Evolutionary conservation across 192 early-diverging fungal species (phyloP), one percentile per base, ranked within the genome.

Genomic region (Umbelopsis sp.): DNA sequence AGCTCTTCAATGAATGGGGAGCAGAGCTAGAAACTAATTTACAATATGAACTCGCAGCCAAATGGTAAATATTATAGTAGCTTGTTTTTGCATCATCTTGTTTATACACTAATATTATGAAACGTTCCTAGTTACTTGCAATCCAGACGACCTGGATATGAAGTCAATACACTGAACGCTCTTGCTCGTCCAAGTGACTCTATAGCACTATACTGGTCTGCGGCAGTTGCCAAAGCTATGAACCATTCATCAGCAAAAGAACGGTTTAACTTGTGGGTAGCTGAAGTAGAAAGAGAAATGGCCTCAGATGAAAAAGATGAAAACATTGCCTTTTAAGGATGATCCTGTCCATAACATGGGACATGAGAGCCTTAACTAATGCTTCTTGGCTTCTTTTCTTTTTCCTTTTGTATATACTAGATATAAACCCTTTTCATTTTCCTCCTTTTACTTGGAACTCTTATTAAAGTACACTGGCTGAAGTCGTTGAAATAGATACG

Each of bases 1-100:
- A 77, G 44, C 44, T 77, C 33, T 73, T 68, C 45, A 35, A 23
- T 7, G 75, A 58, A 50, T 77, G 71, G 71, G 76, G 55, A 16
- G 55, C 55, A 35, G 9, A 61, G 4, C 30, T 61, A 0, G 55
- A 61, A 3, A 16, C 30, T 3, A 2, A 8, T 27, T 61, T 30
- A n/a, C 55, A 61, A 13, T 69, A 27, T 50, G 67, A 69, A 22
- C 46, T 52, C 3, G 67, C 67, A 3, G 67, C 67, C 16, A 69
- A 69, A n/a, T 69, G 67, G 67, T 69, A 52, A 41, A 41, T 41
- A 41, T 30, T 30, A 1, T 4, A 41, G 10, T 6, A 41, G 37
- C 37, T 41, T 52, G 49, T 16, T 49, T 16, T 67, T 33, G 30
- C 37, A 37, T 30, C 35, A 30, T 3, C 51, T 9, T 8, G 21